These are phyloP conservation scores for Geosiphon pyriformis DNA, from an alignment of 192 early-diverging fungal species.

Conservation along the genomic window DNA sequence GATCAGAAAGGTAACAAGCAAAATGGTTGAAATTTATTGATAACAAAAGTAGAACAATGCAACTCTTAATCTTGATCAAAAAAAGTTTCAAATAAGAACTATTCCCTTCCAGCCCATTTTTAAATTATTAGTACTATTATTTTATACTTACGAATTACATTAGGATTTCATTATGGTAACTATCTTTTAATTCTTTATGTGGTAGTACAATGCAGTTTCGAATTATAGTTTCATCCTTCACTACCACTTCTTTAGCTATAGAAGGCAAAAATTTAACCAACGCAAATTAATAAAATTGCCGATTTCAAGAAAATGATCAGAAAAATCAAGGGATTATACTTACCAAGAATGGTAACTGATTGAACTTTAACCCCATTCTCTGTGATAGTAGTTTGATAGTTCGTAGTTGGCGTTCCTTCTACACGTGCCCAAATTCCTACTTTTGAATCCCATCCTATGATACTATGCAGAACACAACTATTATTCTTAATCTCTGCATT, in stretches of 20 bases:
- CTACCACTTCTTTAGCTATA: slow-evolving; percentile 76
- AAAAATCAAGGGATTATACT: neutral
- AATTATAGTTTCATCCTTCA: slow-evolving; percentile 91
- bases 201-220: slow-evolving; percentile 97
- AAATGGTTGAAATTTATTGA: no score
- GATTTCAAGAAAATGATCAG: slow-evolving; percentile 4
- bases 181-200: slow-evolving; percentile 89
- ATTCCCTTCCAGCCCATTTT: no score
- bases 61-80: no score
- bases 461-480: slow-evolving; percentile 77
- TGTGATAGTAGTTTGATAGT: slow-evolving; percentile 70
- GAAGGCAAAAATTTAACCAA: neutral
- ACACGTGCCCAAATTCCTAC: slow-evolving; percentile 92
- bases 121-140: no score
- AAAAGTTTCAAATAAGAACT: no score
- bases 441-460: slow-evolving; percentile 92
- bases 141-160: slow-evolving; percentile 83
- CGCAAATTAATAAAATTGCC: no score
- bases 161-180: slow-evolving; percentile 91
- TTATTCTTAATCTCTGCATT: slow-evolving; percentile 87
- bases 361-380: slow-evolving; percentile 87
- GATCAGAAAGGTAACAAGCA: no score
- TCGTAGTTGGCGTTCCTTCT: slow-evolving; percentile 72
- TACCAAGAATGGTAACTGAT: slow-evolving; percentile 84
- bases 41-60: no score